Conservation (phyloP, 2,329 filamentous ascomycete genomes). For the Aspergillus bombycis region DNA sequence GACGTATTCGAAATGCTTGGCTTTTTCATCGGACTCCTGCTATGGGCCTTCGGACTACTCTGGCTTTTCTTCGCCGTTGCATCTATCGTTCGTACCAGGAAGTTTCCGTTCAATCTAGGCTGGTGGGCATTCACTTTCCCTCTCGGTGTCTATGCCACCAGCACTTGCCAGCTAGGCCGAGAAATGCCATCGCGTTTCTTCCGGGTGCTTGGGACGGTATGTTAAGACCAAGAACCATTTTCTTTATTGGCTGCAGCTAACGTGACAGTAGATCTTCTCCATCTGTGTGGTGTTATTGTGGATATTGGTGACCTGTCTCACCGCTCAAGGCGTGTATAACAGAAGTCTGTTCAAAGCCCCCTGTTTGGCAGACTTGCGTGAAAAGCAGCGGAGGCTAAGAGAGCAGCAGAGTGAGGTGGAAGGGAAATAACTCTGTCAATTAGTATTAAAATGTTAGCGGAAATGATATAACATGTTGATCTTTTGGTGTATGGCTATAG, state of each 20-base stretch:
- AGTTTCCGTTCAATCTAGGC: constrained; percentile 62
- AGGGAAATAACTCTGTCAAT: neutral
- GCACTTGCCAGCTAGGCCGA: constrained; percentile 43
- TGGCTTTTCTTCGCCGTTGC: constrained; percentile 39
- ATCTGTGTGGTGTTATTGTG: constrained; percentile 10
- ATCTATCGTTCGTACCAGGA: constrained; percentile 27
- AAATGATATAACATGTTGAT: too few species aligned
- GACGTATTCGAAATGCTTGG: constrained; percentile 33
- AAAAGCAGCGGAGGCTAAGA: constrained; percentile 1
- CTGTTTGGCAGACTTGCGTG: neutral
- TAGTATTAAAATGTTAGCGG: neutral
- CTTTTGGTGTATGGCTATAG: too few species aligned
- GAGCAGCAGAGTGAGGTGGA: neutral
- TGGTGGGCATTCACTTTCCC: constrained; percentile 65
- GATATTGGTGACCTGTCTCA: constrained; percentile 7
- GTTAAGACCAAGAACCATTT: neutral
- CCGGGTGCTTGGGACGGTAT: constrained; percentile 54
- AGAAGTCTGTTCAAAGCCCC: constrained; percentile 9
- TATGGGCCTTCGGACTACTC: constrained; percentile 38
- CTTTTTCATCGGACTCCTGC: constrained; percentile 32
- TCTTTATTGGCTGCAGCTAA: neutral
- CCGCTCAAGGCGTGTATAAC: constrained; percentile 7
- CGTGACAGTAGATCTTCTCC: constrained; percentile 3
- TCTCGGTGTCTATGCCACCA: constrained; percentile 56
- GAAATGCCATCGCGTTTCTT: constrained; percentile 60